Evolutionary conservation across 2,329 filamentous ascomycete species (phyloP).

Genomic region (Sporothrix dimorphospora): DNA sequence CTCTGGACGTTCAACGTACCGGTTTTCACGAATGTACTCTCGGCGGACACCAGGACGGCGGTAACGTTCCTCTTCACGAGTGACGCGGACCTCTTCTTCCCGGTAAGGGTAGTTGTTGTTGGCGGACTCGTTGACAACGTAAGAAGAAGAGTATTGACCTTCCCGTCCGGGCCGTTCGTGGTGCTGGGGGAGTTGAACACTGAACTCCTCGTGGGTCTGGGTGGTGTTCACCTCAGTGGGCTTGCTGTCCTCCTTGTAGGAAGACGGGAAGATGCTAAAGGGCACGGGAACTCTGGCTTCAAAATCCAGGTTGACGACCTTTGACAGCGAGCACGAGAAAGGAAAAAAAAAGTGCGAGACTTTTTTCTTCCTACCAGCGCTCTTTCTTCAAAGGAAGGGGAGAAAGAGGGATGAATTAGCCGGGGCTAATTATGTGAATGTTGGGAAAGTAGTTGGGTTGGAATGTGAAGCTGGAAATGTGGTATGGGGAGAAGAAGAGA

Average conservation of each 20-base stretch:
- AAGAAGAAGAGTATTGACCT: constrained; percentile 87
- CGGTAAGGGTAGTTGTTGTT: constrained; percentile 50
- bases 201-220: constrained; percentile 79
- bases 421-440: constrained; percentile 22
- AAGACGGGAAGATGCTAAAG: constrained; percentile 97
- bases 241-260: constrained; percentile 42
- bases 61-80: constrained; percentile 76
- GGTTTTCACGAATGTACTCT: constrained; percentile 58
- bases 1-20: constrained; percentile 44
- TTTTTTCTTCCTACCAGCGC: constrained; percentile 45
- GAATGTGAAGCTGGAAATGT: constrained; percentile 37
- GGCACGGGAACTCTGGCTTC: constrained; percentile 98
- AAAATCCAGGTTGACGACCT: constrained; percentile 99
- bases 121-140: constrained; percentile 41
- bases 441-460: constrained; percentile 32
- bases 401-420: constrained; percentile 43
- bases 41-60: constrained; percentile 69
- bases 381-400: constrained; percentile 59
- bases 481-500: constrained; percentile 28
- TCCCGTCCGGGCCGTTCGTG: constrained; percentile 90
- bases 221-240: constrained; percentile 45
- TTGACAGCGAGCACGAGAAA: constrained; percentile 53
- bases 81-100: constrained; percentile 83
- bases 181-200: constrained; percentile 73
- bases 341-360: constrained; percentile 61